phyloP scores from a whole-genome alignment of 1,284 basidiomycete genomes.

The Cutaneotrichosporon dermatis region DNA sequence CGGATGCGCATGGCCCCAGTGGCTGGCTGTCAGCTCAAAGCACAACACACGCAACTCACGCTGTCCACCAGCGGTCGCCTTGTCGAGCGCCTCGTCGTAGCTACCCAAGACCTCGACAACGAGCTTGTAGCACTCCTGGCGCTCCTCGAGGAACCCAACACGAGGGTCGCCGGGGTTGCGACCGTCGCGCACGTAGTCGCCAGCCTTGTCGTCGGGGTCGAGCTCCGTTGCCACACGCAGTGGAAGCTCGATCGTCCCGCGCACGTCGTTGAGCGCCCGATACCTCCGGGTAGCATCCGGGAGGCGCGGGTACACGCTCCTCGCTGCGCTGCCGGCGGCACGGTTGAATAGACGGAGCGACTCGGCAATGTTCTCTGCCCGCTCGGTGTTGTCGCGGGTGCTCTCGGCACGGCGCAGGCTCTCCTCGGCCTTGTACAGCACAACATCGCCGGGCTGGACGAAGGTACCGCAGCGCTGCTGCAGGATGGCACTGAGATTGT shows the following conservation, averaged over 20 bases:
- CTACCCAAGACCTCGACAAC: slow-evolving; percentile 73
- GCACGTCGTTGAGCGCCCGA: slow-evolving; percentile 58
- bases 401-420: slow-evolving; percentile 85
- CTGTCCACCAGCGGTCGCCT: slow-evolving; percentile 12
- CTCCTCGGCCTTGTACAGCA: slow-evolving; percentile 97
- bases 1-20: slow-evolving; percentile 15
- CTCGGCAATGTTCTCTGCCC: slow-evolving; percentile 70
- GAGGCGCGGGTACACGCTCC: slow-evolving; percentile 77
- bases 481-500: slow-evolving; percentile 89
- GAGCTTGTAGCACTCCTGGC: slow-evolving; percentile 74
- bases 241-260: slow-evolving; percentile 81
- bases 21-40: neutral
- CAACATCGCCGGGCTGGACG: slow-evolving; percentile 96
- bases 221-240: slow-evolving; percentile 74
- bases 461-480: slow-evolving; percentile 95
- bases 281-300: slow-evolving; percentile 82
- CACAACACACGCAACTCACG: slow-evolving; percentile 18
- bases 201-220: slow-evolving; percentile 72
- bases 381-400: slow-evolving; percentile 65
- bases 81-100: slow-evolving; percentile 60
- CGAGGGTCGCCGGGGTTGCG: slow-evolving; percentile 60
- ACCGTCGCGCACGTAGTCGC: slow-evolving; percentile 71
- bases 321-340: slow-evolving; percentile 60
- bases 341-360: slow-evolving; percentile 80
- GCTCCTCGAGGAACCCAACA: slow-evolving; percentile 57